Evolutionary conservation across 2,329 filamentous ascomycete species (phyloP).

Genomic region (Penicillium polonicum): DNA sequence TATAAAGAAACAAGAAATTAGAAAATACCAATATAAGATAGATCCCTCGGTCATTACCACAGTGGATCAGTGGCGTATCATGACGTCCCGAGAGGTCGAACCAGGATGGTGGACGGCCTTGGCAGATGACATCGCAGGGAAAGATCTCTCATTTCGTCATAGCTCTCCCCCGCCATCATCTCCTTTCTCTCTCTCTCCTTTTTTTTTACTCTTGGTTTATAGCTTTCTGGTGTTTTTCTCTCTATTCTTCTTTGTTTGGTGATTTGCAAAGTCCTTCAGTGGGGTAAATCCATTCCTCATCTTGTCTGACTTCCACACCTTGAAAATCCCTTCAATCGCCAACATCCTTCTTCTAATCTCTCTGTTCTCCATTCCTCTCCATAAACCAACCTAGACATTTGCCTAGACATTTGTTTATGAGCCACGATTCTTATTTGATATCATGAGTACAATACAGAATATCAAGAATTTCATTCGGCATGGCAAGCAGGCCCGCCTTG

Average conservation of each 20-base stretch:
- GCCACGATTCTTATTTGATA: conserved; percentile 13
- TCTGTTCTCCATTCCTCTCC: conserved; percentile 2
- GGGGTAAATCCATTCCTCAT: background rate
- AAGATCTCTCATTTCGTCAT: conserved; percentile 9
- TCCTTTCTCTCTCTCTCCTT: conserved; percentile 5
- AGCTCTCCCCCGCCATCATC: conserved; percentile 8
- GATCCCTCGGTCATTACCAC: background rate
- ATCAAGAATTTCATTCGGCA: conserved; percentile 98
- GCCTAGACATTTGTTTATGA: background rate
- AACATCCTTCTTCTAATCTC: background rate
- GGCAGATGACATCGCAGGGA: conserved; percentile 13
- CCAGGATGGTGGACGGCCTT: conserved; percentile 1
- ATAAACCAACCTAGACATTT: background rate
- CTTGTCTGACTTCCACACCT: background rate
- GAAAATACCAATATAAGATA: background rate
- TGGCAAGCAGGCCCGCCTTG: conserved; percentile 85
- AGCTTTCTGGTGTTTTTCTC: background rate
- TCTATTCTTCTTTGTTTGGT: background rate
- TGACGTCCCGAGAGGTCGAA: conserved; percentile 13
- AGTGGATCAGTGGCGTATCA: conserved; percentile 16
- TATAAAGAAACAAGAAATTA: background rate
- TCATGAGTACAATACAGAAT: conserved; percentile 79
- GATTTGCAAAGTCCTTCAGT: conserved; percentile 1
- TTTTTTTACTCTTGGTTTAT: background rate
- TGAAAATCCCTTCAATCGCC: conserved; percentile 4